A percentile compares a stretch with the other conserved stretches of the same genome.
These are phyloP conservation scores for Mollisia scopiformis DNA, from an alignment of 2,329 filamentous ascomycete species.

Conservation along the genomic window DNA sequence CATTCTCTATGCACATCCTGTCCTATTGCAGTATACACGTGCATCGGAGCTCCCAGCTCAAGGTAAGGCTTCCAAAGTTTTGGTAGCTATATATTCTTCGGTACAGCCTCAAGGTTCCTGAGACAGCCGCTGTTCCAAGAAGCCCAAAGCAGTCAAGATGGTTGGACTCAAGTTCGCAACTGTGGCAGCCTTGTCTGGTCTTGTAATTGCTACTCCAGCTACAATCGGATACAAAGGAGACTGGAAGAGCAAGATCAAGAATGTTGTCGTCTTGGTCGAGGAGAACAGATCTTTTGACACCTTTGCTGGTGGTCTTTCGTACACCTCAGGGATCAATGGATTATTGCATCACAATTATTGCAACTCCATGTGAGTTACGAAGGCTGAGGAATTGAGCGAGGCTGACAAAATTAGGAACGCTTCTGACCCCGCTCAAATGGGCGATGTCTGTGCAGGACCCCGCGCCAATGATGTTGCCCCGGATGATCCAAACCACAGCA, in stretches of 20 bases:
- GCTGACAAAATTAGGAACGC: slow-evolving; percentile 28
- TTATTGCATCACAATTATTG: slow-evolving; percentile 41
- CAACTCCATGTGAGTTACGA: slow-evolving; percentile 40
- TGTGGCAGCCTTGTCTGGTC: slow-evolving; percentile 20
- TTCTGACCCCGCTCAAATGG: slow-evolving; percentile 29
- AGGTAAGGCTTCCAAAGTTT: not conserved
- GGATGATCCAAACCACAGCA: slow-evolving; percentile 47
- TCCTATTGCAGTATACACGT: slow-evolving; percentile 9
- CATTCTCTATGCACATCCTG: slow-evolving; percentile 2
- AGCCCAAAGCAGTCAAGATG: slow-evolving; percentile 5
- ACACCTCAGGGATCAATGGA: slow-evolving; percentile 41
- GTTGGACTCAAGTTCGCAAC: slow-evolving; percentile 6
- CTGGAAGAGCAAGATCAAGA: slow-evolving; percentile 47
- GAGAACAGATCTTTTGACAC: slow-evolving; percentile 45
- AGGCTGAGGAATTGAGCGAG: not conserved
- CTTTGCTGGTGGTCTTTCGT: slow-evolving; percentile 44
- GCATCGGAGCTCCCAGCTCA: not conserved
- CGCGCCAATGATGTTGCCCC: slow-evolving; percentile 42
- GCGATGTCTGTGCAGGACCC: slow-evolving; percentile 41
- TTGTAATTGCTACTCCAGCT: slow-evolving; percentile 25
- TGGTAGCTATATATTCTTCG: not conserved
- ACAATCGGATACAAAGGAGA: slow-evolving; percentile 18
- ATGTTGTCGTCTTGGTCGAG: slow-evolving; percentile 49
- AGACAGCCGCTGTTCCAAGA: not conserved
- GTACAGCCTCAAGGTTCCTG: not conserved